Evolutionary conservation across 495 filamentous ascomycete species (phyloP), one percentile per base, ranked within the genome.

Genomic region (Sporormia fimetaria): DNA sequence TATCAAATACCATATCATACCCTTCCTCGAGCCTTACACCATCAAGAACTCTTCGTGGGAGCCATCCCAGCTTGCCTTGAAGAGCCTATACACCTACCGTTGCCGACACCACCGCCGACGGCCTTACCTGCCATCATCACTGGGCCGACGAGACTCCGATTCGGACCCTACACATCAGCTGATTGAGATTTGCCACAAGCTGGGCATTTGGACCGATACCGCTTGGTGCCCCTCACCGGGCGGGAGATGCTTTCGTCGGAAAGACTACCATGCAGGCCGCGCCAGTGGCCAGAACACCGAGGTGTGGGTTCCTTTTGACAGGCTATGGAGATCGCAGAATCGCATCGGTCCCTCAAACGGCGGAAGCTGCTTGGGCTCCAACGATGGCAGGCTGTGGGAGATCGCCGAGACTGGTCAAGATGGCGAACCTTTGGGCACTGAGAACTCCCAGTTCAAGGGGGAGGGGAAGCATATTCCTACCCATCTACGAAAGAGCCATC

Each of bases 271-370:
- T 20, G 58, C 64, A 15, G 67, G 67, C 50, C 65, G 73, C 15
- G 67, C 66, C 10, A 68, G 65, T 0, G 64, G 68, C 33, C 70
- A 67, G 11, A 66, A 63, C 1, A 60, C 64, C 3, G 74, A 75
- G 42, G 73, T 75, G 4, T 76, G 72, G 72, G 74, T 76, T n/a
- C 71, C 74, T 3, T 76, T 75, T 49, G 74, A 78, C 58, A 62
- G 74, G 39, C 58, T 76, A 33, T 78, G 74, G 73, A 56, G 74
- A 31, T 74, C 68, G 14, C 67, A 68, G 41, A 78, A 78, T 42
- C 71, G 70, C 57, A 66, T 78, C 33, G 73, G 73, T 4, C 65
- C 63, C 3, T 47, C 59, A 11, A 44, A 57, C 6, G 59, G 63
- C 11, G 41, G 14, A 43, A 20, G 22, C 9, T 33, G 10, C 21